Percentiles rank a stretch among this genome's conserved stretches.
phyloP scores from a whole-genome alignment of 1,284 basidiomycete genomes.

The Rhodotorula mucilaginosa region DNA sequence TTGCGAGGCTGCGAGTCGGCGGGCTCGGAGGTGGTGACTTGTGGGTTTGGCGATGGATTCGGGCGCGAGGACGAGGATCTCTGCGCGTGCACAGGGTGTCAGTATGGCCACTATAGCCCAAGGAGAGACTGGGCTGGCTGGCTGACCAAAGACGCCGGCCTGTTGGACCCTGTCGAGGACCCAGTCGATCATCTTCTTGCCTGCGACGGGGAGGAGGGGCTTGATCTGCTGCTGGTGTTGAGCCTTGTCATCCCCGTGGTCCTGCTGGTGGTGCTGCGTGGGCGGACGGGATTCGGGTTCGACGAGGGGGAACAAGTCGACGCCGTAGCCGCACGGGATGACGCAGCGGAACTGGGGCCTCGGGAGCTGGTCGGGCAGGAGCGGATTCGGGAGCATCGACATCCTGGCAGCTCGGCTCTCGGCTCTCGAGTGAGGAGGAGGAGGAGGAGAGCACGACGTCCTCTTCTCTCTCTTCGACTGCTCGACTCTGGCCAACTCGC shows the following conservation, averaged over 20 bases:
- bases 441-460: neutral
- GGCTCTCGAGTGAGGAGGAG: neutral
- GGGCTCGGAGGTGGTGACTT: slow-evolving; percentile 38
- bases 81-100: slow-evolving; percentile 51
- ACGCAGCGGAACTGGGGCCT: slow-evolving; percentile 35
- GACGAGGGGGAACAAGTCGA: slow-evolving; percentile 39
- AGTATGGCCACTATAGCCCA: neutral
- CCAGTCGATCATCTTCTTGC: slow-evolving; percentile 82
- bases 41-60: slow-evolving; percentile 37
- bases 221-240: slow-evolving; percentile 55
- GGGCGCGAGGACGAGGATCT: slow-evolving; percentile 77
- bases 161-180: slow-evolving; percentile 80
- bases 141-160: slow-evolving; percentile 74
- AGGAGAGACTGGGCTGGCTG: neutral
- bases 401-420: neutral
- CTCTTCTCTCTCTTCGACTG: too few species aligned
- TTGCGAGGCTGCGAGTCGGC: slow-evolving; percentile 14
- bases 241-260: too few species aligned
- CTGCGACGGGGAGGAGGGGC: slow-evolving; percentile 79
- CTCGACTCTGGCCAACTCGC: too few species aligned
- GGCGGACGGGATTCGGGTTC: slow-evolving; percentile 16
- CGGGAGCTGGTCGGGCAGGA: slow-evolving; percentile 18
- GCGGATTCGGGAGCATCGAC: slow-evolving; percentile 32
- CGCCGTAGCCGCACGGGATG: slow-evolving; percentile 31
- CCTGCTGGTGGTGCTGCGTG: too few species aligned